These are phyloP conservation scores for Colletotrichum sp. DNA, from an alignment of 2,329 filamentous ascomycete species.

Conservation along the genomic window DNA sequence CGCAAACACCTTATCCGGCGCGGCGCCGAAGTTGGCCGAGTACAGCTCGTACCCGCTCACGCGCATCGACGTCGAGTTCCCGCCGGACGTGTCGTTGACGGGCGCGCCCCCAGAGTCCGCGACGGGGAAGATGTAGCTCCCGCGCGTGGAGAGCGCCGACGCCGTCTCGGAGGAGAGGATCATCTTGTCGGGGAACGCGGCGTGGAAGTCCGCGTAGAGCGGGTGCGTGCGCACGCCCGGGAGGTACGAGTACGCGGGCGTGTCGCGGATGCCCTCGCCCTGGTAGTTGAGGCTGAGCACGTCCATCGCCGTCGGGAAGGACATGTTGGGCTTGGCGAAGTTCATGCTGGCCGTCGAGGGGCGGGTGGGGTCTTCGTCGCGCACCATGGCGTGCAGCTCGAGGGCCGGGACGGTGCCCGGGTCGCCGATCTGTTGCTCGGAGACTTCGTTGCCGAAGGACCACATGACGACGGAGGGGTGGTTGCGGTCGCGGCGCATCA, in stretches of 20 bases:
- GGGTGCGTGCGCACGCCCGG: slow-evolving; percentile 32
- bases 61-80: slow-evolving; percentile 35
- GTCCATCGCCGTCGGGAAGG: slow-evolving; percentile 47
- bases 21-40: slow-evolving; percentile 48
- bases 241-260: slow-evolving; percentile 29
- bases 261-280: slow-evolving; percentile 50
- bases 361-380: slow-evolving; percentile 52
- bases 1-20: slow-evolving; percentile 58
- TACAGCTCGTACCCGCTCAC: slow-evolving; percentile 61
- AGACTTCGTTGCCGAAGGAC: slow-evolving; percentile 60
- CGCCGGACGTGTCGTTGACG: slow-evolving; percentile 42
- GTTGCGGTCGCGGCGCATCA: slow-evolving; percentile 60
- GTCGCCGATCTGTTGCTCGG: slow-evolving; percentile 45
- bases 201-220: slow-evolving; percentile 47
- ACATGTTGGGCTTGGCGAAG: slow-evolving; percentile 40
- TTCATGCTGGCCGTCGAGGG: slow-evolving; percentile 52
- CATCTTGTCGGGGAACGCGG: slow-evolving; percentile 50
- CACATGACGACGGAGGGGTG: slow-evolving; percentile 57
- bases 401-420: slow-evolving; percentile 35
- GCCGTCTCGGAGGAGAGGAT: slow-evolving; percentile 47
- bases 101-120: slow-evolving; percentile 39
- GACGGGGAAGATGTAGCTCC: slow-evolving; percentile 59
- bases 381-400: slow-evolving; percentile 44
- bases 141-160: slow-evolving; percentile 53
- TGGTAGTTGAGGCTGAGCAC: slow-evolving; percentile 61